phyloP scores from a whole-genome alignment of 1,284 basidiomycete genomes.

The Heterobasidion annosum region DNA sequence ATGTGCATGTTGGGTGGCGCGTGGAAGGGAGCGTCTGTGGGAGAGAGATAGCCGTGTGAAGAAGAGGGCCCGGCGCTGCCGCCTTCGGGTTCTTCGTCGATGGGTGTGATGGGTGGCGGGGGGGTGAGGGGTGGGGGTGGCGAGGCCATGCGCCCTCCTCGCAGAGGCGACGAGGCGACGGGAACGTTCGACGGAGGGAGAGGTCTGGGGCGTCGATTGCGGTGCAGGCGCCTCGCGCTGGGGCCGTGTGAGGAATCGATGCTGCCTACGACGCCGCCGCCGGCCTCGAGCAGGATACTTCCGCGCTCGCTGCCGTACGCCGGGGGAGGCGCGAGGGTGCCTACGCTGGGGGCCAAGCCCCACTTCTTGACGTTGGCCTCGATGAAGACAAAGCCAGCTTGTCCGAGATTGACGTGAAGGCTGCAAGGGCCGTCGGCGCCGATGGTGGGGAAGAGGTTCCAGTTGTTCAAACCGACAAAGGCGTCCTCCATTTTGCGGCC shows the following conservation, averaged over 20 bases:
- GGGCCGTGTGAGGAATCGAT: constrained; percentile 31
- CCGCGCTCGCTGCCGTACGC: constrained; percentile 93
- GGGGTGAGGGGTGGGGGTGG: constrained; percentile 45
- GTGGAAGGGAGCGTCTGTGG: constrained; percentile 57
- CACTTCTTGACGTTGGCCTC: constrained; percentile 99
- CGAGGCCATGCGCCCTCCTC: constrained; percentile 28
- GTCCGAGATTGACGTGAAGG: constrained; percentile 91
- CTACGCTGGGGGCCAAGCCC: constrained; percentile 92
- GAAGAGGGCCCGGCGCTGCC: constrained; percentile 35
- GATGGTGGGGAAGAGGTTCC: constrained; percentile 92
- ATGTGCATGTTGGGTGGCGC: constrained; percentile 39
- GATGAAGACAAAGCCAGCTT: constrained; percentile 95
- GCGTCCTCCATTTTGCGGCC: constrained; percentile 93
- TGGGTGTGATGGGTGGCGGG: constrained; percentile 73
- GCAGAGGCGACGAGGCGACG: constrained; percentile 52
- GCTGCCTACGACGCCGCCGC: constrained; percentile 46
- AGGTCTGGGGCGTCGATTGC: constrained; percentile 34
- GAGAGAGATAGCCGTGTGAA: constrained; percentile 49
- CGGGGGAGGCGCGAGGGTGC: constrained; percentile 90
- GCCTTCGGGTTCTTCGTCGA: constrained; percentile 48
- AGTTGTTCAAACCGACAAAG: constrained; percentile 78
- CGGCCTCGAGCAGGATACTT: constrained; percentile 87
- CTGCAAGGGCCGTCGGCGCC: constrained; percentile 92
- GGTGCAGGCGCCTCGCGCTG: constrained; percentile 47
- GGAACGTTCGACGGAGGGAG: constrained; percentile 27